Percentiles rank a stretch among this genome's conserved stretches.
These are phyloP conservation scores for Globisporangium iwayamae DNA, from an alignment of 352 stramenopile genomes.

Conservation along the genomic window DNA sequence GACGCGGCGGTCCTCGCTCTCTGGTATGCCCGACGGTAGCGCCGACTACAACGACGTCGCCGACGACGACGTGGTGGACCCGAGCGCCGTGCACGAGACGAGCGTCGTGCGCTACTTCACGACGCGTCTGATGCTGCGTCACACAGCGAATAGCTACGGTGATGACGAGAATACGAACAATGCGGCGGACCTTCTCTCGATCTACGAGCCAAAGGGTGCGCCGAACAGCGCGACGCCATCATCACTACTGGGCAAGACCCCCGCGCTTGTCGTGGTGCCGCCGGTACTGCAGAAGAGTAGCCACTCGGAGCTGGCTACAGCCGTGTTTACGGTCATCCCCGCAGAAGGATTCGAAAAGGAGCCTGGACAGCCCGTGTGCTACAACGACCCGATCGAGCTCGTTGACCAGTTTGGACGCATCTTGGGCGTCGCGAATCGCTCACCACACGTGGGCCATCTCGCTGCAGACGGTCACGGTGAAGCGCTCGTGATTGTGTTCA, in stretches of 20 bases:
- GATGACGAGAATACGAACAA: not conserved
- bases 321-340: constrained; percentile 32
- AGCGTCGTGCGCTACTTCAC: constrained; percentile 35
- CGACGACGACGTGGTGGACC: not conserved
- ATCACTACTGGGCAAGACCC: constrained; percentile 22
- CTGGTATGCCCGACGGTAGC: not conserved
- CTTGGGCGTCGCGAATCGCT: constrained; percentile 25
- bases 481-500: constrained; percentile 33
- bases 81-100: constrained; percentile 21
- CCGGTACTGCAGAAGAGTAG: constrained; percentile 7
- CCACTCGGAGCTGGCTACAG: constrained; percentile 7
- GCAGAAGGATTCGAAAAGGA: constrained; percentile 40
- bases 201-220: constrained; percentile 17
- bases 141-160: not conserved
- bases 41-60: not conserved
- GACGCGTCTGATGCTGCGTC: constrained; percentile 29
- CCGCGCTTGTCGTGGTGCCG: constrained; percentile 27
- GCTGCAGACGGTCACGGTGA: constrained; percentile 29
- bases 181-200: constrained; percentile 18
- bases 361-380: constrained; percentile 33
- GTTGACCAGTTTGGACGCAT: constrained; percentile 27
- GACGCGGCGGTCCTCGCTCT: constrained; percentile 1
- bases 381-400: constrained; percentile 38
- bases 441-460: constrained; percentile 26
- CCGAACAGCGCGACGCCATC: constrained; percentile 2